Evolutionary conservation across 2,329 filamentous ascomycete genomes (phyloP).

Genomic region (Didymella pinodella): DNA sequence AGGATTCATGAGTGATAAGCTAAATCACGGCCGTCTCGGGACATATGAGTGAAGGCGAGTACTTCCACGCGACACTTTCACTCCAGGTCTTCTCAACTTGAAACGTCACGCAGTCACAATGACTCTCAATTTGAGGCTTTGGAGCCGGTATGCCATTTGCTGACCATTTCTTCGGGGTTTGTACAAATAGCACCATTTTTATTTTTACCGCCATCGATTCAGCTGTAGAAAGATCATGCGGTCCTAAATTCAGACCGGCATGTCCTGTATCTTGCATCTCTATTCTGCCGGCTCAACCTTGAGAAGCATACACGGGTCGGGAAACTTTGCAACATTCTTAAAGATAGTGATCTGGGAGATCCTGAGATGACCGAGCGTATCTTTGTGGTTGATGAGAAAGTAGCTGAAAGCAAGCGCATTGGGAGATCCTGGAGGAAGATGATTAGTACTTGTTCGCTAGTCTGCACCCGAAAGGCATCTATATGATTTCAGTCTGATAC

Average conservation of each 20-base stretch:
- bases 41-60: not conserved
- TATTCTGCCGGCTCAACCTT: constrained; percentile 5
- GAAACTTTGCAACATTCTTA: constrained; percentile 11
- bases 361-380: constrained; percentile 12
- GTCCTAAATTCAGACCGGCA: not conserved
- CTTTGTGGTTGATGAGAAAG: constrained; percentile 19
- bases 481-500: not conserved
- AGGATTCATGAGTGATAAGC: not conserved
- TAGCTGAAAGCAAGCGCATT: constrained; percentile 19
- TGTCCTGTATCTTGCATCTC: not conserved
- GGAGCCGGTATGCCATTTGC: not conserved
- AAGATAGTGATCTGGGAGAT: constrained; percentile 14
- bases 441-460: not conserved
- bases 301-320: constrained; percentile 12
- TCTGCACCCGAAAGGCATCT: not conserved
- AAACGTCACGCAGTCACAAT: too few species aligned
- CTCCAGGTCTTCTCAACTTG: not conserved
- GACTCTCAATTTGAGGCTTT: not conserved
- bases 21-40: not conserved
- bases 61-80: not conserved
- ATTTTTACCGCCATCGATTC: not conserved
- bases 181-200: not conserved
- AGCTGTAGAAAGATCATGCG: not conserved
- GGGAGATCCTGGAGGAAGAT: constrained; percentile 9
- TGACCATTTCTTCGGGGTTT: not conserved